Conservation (phyloP, 2,329 filamentous ascomycete species). For the Huntiella abstrusa region DNA sequence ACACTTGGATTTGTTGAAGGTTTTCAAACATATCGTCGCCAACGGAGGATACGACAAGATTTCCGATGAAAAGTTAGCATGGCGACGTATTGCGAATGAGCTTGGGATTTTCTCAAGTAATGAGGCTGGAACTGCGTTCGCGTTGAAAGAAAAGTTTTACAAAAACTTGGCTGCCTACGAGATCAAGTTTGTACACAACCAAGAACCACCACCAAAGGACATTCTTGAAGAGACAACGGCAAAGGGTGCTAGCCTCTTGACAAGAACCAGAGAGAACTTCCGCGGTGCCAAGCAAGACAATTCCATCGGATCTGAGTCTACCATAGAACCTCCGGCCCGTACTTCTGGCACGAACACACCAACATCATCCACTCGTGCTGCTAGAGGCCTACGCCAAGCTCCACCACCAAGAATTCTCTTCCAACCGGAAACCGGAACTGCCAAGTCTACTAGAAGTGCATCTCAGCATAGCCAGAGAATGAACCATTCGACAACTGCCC, state of each 20-base stretch:
- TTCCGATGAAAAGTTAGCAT: slow-evolving; percentile 67
- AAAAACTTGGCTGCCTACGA: slow-evolving; percentile 78
- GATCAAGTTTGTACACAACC: slow-evolving; percentile 56
- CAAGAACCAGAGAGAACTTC: slow-evolving; percentile 62
- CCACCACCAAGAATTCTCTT: slow-evolving; percentile 71
- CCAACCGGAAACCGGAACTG: slow-evolving; percentile 55
- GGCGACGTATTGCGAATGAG: slow-evolving; percentile 60
- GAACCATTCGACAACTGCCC: neutral
- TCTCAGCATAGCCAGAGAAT: neutral
- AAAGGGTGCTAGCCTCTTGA: slow-evolving; percentile 64
- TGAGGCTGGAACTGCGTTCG: slow-evolving; percentile 66
- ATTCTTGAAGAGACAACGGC: slow-evolving; percentile 77
- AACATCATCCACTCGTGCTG: slow-evolving; percentile 31
- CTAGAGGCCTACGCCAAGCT: slow-evolving; percentile 56
- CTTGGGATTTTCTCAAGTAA: slow-evolving; percentile 59
- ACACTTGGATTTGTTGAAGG: slow-evolving; percentile 56
- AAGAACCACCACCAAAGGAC: slow-evolving; percentile 70
- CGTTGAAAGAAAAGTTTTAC: slow-evolving; percentile 76
- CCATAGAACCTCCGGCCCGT: slow-evolving; percentile 38
- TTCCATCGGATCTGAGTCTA: slow-evolving; percentile 37
- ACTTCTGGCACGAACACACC: slow-evolving; percentile 32
- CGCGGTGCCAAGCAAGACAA: slow-evolving; percentile 27
- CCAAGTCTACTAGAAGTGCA: slow-evolving; percentile 26
- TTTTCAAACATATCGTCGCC: slow-evolving; percentile 59
- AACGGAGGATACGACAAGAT: slow-evolving; percentile 76